phyloP scores from a whole-genome alignment of 2,329 filamentous ascomycete species.

The Paradendryphiella salina region DNA sequence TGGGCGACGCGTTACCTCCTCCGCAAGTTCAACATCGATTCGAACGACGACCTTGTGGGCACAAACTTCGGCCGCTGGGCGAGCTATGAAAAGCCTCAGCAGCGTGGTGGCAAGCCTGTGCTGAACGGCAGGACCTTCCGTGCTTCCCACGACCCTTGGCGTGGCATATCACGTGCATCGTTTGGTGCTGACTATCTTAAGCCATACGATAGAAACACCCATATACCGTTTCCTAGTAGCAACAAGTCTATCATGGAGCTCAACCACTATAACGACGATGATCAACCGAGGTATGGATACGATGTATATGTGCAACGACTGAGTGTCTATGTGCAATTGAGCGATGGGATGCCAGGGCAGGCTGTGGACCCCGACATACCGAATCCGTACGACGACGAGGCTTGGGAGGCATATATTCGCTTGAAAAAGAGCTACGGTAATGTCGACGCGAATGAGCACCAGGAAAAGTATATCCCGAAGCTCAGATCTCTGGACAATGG shows the following conservation, averaged over 20 bases:
- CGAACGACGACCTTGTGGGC: conserved; percentile 53
- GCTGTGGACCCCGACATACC: conserved; percentile 49
- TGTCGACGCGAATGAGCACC: conserved; percentile 35
- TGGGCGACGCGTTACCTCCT: conserved; percentile 57
- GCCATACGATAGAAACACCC: conserved; percentile 44
- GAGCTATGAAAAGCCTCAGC: conserved; percentile 52
- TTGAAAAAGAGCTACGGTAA: conserved; percentile 37
- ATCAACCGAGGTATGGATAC: conserved; percentile 51
- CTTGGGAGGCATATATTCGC: conserved; percentile 41
- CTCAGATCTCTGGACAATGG: conserved; percentile 54
- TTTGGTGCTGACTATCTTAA: conserved; percentile 59
- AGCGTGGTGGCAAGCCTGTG: conserved; percentile 56
- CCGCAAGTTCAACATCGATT: conserved; percentile 58
- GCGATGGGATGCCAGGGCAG: conserved; percentile 47
- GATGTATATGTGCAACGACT: conserved; percentile 57
- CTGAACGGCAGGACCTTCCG: conserved; percentile 57
- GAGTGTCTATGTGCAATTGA: conserved; percentile 56
- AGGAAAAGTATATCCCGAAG: conserved; percentile 47
- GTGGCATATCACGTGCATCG: conserved; percentile 54
- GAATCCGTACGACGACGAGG: conserved; percentile 51
- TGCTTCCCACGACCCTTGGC: conserved; percentile 56
- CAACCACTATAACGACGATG: conserved; percentile 53
- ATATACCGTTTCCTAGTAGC: conserved; percentile 23
- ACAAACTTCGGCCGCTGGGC: conserved; percentile 57
- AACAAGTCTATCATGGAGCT: conserved; percentile 55